Percentiles rank a stretch among this genome's conserved stretches.
Evolutionary conservation across 2,329 filamentous ascomycete genomes (phyloP).

Genomic region (Penicillium sp.): DNA sequence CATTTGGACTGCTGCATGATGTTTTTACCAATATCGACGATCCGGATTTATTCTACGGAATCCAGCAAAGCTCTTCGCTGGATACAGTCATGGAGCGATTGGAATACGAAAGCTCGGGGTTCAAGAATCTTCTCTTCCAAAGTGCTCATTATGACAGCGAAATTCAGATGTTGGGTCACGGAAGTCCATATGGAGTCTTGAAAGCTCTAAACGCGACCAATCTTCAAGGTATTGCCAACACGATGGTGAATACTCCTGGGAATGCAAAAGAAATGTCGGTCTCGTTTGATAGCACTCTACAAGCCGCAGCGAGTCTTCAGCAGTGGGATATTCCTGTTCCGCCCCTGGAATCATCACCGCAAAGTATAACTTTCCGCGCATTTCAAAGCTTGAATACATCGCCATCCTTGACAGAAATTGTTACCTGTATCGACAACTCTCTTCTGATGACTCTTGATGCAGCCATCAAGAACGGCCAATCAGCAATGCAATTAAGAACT

Average conservation of each 20-base stretch:
- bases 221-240: constrained; percentile 82
- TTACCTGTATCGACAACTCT: constrained; percentile 65
- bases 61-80: constrained; percentile 77
- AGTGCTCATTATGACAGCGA: constrained; percentile 90
- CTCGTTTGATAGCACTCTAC: constrained; percentile 73
- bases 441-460: constrained; percentile 52
- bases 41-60: constrained; percentile 92
- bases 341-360: constrained; percentile 62
- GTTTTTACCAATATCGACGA: constrained; percentile 95
- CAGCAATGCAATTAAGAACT: constrained; percentile 53
- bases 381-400: constrained; percentile 79
- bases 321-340: constrained; percentile 90
- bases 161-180: constrained; percentile 62
- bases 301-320: constrained; percentile 79
- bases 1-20: constrained; percentile 71
- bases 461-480: constrained; percentile 40
- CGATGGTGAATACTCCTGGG: constrained; percentile 68
- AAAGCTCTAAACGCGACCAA: constrained; percentile 80
- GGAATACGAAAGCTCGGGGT: constrained; percentile 86
- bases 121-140: constrained; percentile 86
- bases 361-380: constrained; percentile 75
- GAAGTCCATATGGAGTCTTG: constrained; percentile 72
- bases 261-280: constrained; percentile 52
- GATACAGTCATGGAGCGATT: constrained; percentile 77
- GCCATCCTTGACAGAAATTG: constrained; percentile 58